phyloP scores from a whole-genome alignment of 495 filamentous ascomycete genomes.

The Astrothelium subdiscretum region DNA sequence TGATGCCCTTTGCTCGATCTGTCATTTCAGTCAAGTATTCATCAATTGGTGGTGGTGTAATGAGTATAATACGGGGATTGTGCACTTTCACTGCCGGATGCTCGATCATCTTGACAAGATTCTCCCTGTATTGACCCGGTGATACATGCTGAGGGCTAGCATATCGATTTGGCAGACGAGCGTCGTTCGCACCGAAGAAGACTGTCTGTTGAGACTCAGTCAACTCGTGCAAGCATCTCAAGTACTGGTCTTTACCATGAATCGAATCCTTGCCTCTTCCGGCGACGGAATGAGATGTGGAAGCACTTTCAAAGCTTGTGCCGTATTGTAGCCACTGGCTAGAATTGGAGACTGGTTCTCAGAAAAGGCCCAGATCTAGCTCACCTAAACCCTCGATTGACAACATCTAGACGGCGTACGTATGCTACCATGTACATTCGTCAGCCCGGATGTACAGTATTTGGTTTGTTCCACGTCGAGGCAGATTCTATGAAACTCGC shows the following conservation, averaged over 20 bases:
- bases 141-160: slow-evolving; percentile 58
- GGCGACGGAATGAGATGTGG: slow-evolving; percentile 46
- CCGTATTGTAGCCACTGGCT: slow-evolving; percentile 55
- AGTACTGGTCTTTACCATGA: slow-evolving; percentile 42
- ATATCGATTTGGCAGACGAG: slow-evolving; percentile 44
- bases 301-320: slow-evolving; percentile 48
- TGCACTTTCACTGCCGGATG: slow-evolving; percentile 50
- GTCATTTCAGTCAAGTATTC: slow-evolving; percentile 51
- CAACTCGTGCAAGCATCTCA: not conserved
- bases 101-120: slow-evolving; percentile 55
- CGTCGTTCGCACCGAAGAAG: slow-evolving; percentile 84
- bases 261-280: slow-evolving; percentile 43
- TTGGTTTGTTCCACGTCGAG: not conserved
- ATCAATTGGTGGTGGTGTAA: slow-evolving; percentile 72
- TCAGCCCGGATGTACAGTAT: not conserved
- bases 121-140: slow-evolving; percentile 56
- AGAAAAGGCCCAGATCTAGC: not conserved
- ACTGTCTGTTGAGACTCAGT: slow-evolving; percentile 41
- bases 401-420: slow-evolving; percentile 51
- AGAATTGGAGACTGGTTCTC: not conserved
- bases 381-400: slow-evolving; percentile 55
- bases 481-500: not conserved
- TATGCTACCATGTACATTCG: slow-evolving; percentile 36
- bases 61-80: slow-evolving; percentile 57
- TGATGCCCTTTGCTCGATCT: slow-evolving; percentile 40